phyloP scores from a whole-genome alignment of 2,329 filamentous ascomycete species.

The Aspergillus puulaauensis region DNA sequence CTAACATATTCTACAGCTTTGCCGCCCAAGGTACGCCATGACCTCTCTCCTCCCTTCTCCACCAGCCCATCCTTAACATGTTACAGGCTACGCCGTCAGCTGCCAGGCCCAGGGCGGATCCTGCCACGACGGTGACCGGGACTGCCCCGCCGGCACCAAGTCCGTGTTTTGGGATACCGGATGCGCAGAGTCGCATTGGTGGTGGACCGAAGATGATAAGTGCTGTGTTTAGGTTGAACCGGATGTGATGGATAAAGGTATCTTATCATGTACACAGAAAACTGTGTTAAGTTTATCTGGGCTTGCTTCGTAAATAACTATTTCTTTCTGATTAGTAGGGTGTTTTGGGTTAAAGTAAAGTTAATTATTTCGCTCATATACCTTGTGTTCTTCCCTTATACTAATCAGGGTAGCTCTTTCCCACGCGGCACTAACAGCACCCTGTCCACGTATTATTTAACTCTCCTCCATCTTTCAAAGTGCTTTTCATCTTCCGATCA shows the following conservation, averaged over 20 bases:
- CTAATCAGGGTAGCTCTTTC: too few species aligned
- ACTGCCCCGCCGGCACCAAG: neutral
- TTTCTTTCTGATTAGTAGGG: too few species aligned
- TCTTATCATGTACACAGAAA: too few species aligned
- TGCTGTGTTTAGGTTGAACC: neutral
- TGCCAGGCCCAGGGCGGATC: constrained; percentile 2
- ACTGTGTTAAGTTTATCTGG: too few species aligned
- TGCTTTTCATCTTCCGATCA: neutral
- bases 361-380: too few species aligned
- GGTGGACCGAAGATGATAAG: constrained; percentile 3
- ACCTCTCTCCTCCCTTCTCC: neutral
- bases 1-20: neutral
- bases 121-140: constrained; percentile 3
- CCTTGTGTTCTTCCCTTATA: too few species aligned
- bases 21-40: constrained; percentile 1
- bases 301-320: too few species aligned
- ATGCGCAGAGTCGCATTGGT: neutral
- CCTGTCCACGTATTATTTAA: neutral
- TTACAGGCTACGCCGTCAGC: constrained; percentile 3
- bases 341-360: too few species aligned
- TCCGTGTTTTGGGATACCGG: constrained; percentile 4
- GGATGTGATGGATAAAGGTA: too few species aligned
- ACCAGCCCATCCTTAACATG: neutral
- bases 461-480: neutral
- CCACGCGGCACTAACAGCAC: too few species aligned